phyloP scores from a whole-genome alignment of 225 moss, liverwort and hornwort species.

The Pleurozium schreberi region DNA sequence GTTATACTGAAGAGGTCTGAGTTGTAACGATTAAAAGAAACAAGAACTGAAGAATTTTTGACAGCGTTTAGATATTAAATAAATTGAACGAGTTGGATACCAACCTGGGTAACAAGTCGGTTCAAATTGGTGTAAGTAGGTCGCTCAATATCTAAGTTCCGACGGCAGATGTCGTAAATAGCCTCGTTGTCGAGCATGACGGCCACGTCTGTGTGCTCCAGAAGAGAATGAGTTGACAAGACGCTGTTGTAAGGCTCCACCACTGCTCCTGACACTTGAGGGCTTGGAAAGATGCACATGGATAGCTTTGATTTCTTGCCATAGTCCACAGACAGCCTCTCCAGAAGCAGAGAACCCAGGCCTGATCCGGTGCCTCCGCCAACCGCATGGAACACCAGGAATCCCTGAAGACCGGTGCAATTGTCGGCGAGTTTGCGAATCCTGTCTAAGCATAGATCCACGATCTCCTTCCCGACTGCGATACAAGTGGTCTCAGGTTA shows the following conservation, averaged over 20 bases:
- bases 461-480: conserved; percentile 46
- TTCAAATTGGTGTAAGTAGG: conserved; percentile 53
- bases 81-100: background rate
- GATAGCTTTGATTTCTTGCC: conserved; percentile 41
- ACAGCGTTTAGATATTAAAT: background rate
- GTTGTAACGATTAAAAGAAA: background rate
- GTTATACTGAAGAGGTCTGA: background rate
- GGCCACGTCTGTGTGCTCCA: conserved; percentile 41
- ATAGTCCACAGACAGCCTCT: conserved; percentile 37
- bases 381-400: conserved; percentile 34
- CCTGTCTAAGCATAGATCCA: conserved; percentile 31
- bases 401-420: conserved; percentile 38
- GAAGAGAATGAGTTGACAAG: conserved; percentile 32
- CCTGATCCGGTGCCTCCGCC: conserved; percentile 36
- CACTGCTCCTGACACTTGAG: conserved; percentile 31
- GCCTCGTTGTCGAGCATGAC: conserved; percentile 3
- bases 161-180: conserved; percentile 30
- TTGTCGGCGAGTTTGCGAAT: conserved; percentile 37
- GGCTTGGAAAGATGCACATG: conserved; percentile 43
- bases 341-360: conserved; percentile 32
- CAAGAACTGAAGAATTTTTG: background rate
- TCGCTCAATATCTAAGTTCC: conserved; percentile 37
- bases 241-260: conserved; percentile 48
- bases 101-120: conserved; percentile 29
- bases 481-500: background rate